Evolutionary conservation across 768 basidiomycete species (phyloP).

Genomic region (Porpolomopsis calyptriformis): DNA sequence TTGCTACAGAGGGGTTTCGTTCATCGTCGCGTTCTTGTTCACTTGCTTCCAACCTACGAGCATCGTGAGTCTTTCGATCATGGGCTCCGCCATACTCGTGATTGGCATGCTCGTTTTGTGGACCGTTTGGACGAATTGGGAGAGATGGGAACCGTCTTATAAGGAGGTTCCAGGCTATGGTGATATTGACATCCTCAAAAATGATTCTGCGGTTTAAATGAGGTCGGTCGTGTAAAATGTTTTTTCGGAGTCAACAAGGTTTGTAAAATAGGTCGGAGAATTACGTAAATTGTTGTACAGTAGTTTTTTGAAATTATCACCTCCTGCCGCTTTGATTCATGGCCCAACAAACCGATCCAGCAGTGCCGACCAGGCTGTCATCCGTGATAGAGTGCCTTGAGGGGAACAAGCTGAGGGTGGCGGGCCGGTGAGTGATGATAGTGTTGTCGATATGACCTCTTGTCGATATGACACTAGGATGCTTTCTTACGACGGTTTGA

Average conservation of each 20-base stretch:
- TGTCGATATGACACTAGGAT: conserved; percentile 29
- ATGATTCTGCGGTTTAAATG: neutral
- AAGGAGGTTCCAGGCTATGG: no score
- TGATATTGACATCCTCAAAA: no score
- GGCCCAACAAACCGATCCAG: conserved; percentile 40
- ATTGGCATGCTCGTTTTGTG: conserved; percentile 18
- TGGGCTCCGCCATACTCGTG: conserved; percentile 17
- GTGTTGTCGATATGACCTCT: conserved; percentile 7
- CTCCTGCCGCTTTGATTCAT: conserved; percentile 17
- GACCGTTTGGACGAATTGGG: conserved; percentile 18
- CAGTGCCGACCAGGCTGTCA: conserved; percentile 33
- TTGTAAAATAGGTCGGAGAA: no score
- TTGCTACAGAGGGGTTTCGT: conserved; percentile 23
- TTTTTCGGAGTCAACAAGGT: no score
- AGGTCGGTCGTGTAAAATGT: no score
- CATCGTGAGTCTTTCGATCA: conserved; percentile 17
- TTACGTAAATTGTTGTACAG: neutral
- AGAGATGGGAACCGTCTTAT: neutral
- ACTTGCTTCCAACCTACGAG: conserved; percentile 20
- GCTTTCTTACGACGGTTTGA: conserved; percentile 42
- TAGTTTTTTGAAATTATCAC: neutral
- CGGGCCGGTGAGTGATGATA: conserved; percentile 38
- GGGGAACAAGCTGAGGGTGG: conserved; percentile 47
- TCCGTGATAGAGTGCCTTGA: conserved; percentile 28
- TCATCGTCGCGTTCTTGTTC: conserved; percentile 22